A percentile compares a stretch with the other conserved stretches of the same genome.
Evolutionary conservation across 768 basidiomycete species (phyloP).

Genomic region (Boletellus ananas): DNA sequence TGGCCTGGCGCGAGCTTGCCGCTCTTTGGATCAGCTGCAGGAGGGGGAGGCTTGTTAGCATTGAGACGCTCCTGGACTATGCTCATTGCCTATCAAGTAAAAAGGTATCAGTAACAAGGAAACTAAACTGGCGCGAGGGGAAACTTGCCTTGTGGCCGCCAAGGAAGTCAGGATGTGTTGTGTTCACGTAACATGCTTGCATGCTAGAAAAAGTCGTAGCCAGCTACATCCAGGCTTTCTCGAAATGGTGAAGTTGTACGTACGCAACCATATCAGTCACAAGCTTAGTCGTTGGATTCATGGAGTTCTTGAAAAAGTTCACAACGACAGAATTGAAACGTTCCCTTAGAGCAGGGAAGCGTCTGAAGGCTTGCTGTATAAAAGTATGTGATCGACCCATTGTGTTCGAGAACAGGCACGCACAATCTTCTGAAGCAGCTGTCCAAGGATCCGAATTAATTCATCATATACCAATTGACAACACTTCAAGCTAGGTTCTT

Average conservation of each 20-base stretch:
- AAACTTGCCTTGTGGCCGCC: constrained; percentile 80
- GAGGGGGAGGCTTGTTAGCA: constrained; percentile 69
- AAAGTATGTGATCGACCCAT: constrained; percentile 1
- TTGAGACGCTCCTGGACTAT: constrained; percentile 81
- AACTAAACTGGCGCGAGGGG: background rate
- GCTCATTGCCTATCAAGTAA: constrained; percentile 66
- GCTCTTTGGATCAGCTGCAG: constrained; percentile 60
- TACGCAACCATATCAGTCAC: constrained; percentile 90
- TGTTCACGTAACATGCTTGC: constrained; percentile 99
- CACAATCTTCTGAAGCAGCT: constrained; percentile 87
- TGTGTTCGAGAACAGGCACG: constrained; percentile 23
- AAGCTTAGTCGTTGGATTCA: constrained; percentile 93
- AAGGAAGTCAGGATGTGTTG: constrained; percentile 98
- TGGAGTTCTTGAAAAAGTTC: constrained; percentile 92
- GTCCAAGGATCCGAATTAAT: constrained; percentile 91
- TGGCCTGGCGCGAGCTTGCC: constrained; percentile 56
- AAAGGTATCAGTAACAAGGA: background rate
- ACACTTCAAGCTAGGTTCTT: constrained; percentile 91
- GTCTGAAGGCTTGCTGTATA: constrained; percentile 85
- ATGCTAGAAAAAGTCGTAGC: constrained; percentile 48
- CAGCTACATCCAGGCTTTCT: constrained; percentile 1
- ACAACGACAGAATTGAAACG: constrained; percentile 95
- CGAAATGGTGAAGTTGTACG: constrained; percentile 30
- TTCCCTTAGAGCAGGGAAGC: constrained; percentile 94
- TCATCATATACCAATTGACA: constrained; percentile 97